Conservation (phyloP, 305 asterid species). For the Fraxinus paxiana region DNA sequence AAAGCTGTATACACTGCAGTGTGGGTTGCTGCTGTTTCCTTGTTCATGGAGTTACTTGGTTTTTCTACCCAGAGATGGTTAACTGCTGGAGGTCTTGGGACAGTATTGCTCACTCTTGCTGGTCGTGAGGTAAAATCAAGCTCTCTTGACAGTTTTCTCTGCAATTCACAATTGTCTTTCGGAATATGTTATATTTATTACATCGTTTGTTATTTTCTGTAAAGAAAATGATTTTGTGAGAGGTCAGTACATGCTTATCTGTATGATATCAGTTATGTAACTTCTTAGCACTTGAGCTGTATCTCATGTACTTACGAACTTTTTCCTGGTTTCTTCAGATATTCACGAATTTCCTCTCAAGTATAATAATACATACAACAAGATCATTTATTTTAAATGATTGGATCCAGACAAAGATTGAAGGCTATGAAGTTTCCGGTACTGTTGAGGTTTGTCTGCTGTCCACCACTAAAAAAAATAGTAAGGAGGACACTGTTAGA, state of each 20-base stretch:
- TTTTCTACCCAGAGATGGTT: conserved; percentile 95
- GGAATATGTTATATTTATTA: background rate
- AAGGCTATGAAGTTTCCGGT: conserved; percentile 95
- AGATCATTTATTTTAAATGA: conserved; percentile 85
- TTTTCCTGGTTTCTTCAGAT: conserved; percentile 48
- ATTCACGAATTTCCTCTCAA: conserved; percentile 89
- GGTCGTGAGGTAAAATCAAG: conserved; percentile 78
- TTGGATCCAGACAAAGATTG: conserved; percentile 91
- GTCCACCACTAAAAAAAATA: background rate
- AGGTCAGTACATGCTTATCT: background rate
- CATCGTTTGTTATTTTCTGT: background rate
- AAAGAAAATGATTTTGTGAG: background rate
- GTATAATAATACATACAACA: conserved; percentile 87
- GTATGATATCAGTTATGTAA: background rate
- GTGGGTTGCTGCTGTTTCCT: conserved; percentile 91
- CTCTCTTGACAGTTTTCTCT: background rate
- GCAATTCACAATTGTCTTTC: background rate
- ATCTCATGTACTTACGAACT: background rate
- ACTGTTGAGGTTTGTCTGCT: conserved; percentile 72
- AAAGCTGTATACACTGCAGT: conserved; percentile 84
- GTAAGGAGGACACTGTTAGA: background rate
- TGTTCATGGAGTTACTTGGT: conserved; percentile 95
- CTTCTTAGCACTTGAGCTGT: background rate
- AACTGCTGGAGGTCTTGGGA: conserved; percentile 97
- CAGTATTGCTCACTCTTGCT: conserved; percentile 91